Percentiles rank a stretch among this genome's conserved stretches.
Evolutionary conservation across 108 stramenopile genomes (phyloP).

Genomic region (Heterococcus sp.): DNA sequence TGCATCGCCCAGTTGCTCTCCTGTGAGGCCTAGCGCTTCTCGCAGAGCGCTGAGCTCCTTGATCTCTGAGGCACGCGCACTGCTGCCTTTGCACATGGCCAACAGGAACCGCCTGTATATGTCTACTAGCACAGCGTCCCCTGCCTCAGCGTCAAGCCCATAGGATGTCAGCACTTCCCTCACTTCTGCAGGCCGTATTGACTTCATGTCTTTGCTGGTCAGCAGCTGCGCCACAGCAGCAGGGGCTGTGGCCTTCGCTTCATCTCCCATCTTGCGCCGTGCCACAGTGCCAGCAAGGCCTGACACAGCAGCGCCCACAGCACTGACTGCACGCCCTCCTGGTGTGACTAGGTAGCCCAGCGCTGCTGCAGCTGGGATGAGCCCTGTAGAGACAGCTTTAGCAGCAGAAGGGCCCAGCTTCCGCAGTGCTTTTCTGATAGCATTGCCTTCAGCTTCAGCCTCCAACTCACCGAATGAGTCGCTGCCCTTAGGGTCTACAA

Average conservation of each 20-base stretch:
- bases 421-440: slow-evolving; percentile 14
- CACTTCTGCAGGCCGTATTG: slow-evolving; percentile 13
- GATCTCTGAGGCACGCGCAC: slow-evolving; percentile 14
- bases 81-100: slow-evolving; percentile 30
- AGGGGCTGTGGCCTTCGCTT: neutral
- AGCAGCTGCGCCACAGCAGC: slow-evolving; percentile 13
- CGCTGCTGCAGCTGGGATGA: slow-evolving; percentile 28
- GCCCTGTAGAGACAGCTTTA: slow-evolving; percentile 20
- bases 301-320: slow-evolving; percentile 13
- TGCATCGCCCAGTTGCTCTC: neutral
- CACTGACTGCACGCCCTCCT: slow-evolving; percentile 3
- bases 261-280: neutral
- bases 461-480: slow-evolving; percentile 33
- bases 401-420: slow-evolving; percentile 7
- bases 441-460: slow-evolving; percentile 17
- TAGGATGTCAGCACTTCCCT: slow-evolving; percentile 2
- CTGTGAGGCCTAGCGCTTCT: slow-evolving; percentile 20
- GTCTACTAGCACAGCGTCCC: slow-evolving; percentile 20
- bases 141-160: slow-evolving; percentile 21
- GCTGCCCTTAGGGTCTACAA: slow-evolving; percentile 33
- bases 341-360: slow-evolving; percentile 30
- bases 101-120: slow-evolving; percentile 25
- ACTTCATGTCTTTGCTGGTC: slow-evolving; percentile 10
- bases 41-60: slow-evolving; percentile 30
- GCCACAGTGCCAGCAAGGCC: neutral